These are phyloP conservation scores for Schoenoplectus tabernaemontani DNA, from an alignment of 202 grass and related monocot genomes.

Conservation along the genomic window DNA sequence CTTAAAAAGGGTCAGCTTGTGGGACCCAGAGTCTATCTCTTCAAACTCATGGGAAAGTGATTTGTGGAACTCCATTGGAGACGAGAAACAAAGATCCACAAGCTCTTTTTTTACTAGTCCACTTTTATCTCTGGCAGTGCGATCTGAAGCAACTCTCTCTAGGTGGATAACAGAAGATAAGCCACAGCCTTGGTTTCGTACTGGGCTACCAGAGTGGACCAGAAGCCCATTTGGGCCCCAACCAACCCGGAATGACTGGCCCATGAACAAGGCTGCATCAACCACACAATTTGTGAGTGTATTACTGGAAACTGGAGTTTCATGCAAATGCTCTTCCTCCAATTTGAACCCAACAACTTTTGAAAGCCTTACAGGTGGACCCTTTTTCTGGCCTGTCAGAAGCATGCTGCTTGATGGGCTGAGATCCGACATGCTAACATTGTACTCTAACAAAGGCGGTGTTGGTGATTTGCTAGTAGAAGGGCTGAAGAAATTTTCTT, in stretches of 20 bases:
- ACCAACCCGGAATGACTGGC: slow-evolving; percentile 82
- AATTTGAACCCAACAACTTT: slow-evolving; percentile 84
- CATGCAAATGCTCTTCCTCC: slow-evolving; percentile 39
- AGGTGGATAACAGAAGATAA: slow-evolving; percentile 80
- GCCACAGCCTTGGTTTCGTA: slow-evolving; percentile 33
- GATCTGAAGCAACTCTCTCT: slow-evolving; percentile 69
- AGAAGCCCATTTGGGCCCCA: slow-evolving; percentile 90
- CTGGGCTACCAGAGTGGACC: slow-evolving; percentile 70
- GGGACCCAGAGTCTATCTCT: slow-evolving; percentile 39
- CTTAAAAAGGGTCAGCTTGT: slow-evolving; percentile 69
- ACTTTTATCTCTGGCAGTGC: slow-evolving; percentile 52
- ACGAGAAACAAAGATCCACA: slow-evolving; percentile 54
- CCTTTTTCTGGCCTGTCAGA: slow-evolving; percentile 70
- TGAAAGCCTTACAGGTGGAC: slow-evolving; percentile 46
- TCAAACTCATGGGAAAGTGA: slow-evolving; percentile 41
- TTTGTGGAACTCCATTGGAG: slow-evolving; percentile 63
- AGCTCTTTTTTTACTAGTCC: slow-evolving; percentile 54
- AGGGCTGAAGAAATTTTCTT: slow-evolving; percentile 30
- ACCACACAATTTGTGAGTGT: slow-evolving; percentile 57
- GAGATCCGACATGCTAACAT: slow-evolving; percentile 41
- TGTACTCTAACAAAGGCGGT: slow-evolving; percentile 63
- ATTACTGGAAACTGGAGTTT: slow-evolving; percentile 58
- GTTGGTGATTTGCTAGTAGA: slow-evolving; percentile 40
- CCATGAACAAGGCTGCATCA: slow-evolving; percentile 91
- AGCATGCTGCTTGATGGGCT: slow-evolving; percentile 53